Percentiles rank a stretch among this genome's conserved stretches.
Evolutionary conservation across 225 moss, liverwort and hornwort genomes (phyloP).

Genomic region (Bryoerythrophyllum caledonicum): DNA sequence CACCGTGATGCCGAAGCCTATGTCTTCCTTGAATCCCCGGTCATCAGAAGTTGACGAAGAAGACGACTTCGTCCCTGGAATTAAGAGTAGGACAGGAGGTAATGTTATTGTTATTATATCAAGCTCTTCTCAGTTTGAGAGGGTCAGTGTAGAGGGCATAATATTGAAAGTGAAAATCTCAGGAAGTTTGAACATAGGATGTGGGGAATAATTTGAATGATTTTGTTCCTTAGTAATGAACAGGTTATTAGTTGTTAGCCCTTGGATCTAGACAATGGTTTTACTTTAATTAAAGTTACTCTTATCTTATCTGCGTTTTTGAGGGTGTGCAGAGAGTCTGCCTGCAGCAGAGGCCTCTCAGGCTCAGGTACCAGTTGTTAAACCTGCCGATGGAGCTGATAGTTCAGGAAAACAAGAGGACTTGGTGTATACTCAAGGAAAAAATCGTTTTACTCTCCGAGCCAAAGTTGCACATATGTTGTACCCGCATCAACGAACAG

Average conservation of each 20-base stretch:
- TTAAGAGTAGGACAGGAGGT: conserved; percentile 30
- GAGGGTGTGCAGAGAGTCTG: conserved; percentile 22
- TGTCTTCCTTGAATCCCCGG: neutral
- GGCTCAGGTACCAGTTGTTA: conserved; percentile 16
- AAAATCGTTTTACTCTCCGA: conserved; percentile 58
- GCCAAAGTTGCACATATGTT: conserved; percentile 59
- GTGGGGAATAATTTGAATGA: neutral
- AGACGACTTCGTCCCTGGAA: neutral
- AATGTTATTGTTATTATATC: neutral
- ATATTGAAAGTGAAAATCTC: too few species aligned
- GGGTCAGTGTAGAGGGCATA: neutral
- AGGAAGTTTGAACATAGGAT: too few species aligned
- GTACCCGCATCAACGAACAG: conserved; percentile 77
- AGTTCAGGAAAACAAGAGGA: conserved; percentile 33
- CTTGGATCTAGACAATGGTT: neutral
- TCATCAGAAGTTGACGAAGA: conserved; percentile 9
- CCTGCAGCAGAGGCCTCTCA: conserved; percentile 12
- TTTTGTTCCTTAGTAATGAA: neutral
- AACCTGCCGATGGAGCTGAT: conserved; percentile 5
- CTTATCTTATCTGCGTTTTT: neutral
- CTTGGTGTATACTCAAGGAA: conserved; percentile 48
- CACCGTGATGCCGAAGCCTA: conserved; percentile 10
- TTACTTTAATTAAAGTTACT: neutral
- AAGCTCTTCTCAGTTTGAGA: neutral
- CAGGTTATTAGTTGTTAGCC: neutral